phyloP scores from a whole-genome alignment of 2,329 filamentous ascomycete species.

The Hypomyces perniciosus region DNA sequence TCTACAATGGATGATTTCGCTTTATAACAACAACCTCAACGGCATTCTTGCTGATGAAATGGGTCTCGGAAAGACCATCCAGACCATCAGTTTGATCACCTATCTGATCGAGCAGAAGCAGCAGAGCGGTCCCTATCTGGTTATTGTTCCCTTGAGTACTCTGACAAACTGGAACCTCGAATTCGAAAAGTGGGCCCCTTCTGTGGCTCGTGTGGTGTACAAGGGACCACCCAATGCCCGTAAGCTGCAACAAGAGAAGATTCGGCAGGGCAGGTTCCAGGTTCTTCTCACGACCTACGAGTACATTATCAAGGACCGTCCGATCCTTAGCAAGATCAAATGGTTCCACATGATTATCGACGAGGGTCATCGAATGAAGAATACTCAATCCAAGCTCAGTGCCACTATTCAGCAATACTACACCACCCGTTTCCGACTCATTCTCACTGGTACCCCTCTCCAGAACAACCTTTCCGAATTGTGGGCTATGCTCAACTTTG shows the following conservation, averaged over 20 bases:
- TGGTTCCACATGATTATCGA: constrained; percentile 99
- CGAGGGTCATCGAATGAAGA: constrained; percentile 99
- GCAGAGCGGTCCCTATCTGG: constrained; percentile 85
- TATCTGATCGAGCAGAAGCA: constrained; percentile 95
- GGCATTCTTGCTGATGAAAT: constrained; percentile 98
- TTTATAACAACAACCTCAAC: constrained; percentile 99
- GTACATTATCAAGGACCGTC: constrained; percentile 98
- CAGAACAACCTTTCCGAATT: constrained; percentile 96
- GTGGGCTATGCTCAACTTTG: constrained; percentile 98
- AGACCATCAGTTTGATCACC: constrained; percentile 95
- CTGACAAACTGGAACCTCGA: constrained; percentile 98
- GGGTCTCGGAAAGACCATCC: constrained; percentile 99
- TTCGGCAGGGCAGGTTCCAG: constrained; percentile 92
- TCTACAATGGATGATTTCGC: constrained; percentile 98
- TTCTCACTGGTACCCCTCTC: constrained; percentile 92
- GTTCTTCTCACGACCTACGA: constrained; percentile 97
- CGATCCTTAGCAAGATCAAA: constrained; percentile 94
- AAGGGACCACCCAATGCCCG: constrained; percentile 87
- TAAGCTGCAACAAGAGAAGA: constrained; percentile 87
- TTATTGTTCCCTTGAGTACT: constrained; percentile 94
- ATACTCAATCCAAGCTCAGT: constrained; percentile 90
- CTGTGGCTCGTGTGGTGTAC: constrained; percentile 82
- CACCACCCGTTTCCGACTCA: constrained; percentile 87
- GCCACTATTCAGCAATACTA: constrained; percentile 95
- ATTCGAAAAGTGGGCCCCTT: constrained; percentile 98